Evolutionary conservation across 2,329 filamentous ascomycete species (phyloP).

Genomic region (Malbranchea zuffiana): DNA sequence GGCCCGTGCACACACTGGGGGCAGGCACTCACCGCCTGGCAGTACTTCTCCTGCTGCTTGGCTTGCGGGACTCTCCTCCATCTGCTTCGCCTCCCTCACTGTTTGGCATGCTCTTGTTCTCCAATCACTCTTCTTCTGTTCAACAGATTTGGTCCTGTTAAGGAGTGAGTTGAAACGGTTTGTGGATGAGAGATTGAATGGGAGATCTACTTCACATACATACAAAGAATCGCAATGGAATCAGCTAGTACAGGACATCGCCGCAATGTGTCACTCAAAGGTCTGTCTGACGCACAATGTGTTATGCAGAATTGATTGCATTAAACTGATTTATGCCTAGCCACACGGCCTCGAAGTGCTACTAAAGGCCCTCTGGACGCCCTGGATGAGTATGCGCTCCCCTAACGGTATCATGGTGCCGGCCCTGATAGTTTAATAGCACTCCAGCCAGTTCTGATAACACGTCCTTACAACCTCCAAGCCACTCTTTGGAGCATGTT

Average conservation of each 20-base stretch:
- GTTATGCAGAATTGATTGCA: conserved; percentile 8
- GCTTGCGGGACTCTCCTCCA: too few species aligned
- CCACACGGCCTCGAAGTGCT: conserved; percentile 36
- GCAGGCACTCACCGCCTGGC: conserved; percentile 15
- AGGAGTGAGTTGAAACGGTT: not conserved
- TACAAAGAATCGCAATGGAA: conserved; percentile 16
- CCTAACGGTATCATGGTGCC: not conserved
- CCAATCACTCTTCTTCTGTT: too few species aligned
- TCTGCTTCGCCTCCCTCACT: too few species aligned
- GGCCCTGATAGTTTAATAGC: conserved; percentile 4
- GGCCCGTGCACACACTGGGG: too few species aligned
- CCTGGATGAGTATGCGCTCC: conserved; percentile 52
- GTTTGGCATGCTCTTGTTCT: too few species aligned
- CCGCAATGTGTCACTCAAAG: conserved; percentile 27
- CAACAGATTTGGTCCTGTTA: too few species aligned
- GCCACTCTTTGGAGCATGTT: too few species aligned
- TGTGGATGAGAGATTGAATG: too few species aligned
- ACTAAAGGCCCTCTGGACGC: conserved; percentile 70
- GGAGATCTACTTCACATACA: not conserved
- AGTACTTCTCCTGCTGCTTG: too few species aligned
- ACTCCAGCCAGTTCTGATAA: conserved; percentile 1
- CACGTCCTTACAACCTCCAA: not conserved
- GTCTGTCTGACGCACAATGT: conserved; percentile 19
- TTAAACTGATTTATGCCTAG: conserved; percentile 17
- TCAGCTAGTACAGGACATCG: conserved; percentile 21